Base-by-base conservation (phyloP, 495 filamentous ascomycete genomes). In the Xylaria venustula region DNA sequence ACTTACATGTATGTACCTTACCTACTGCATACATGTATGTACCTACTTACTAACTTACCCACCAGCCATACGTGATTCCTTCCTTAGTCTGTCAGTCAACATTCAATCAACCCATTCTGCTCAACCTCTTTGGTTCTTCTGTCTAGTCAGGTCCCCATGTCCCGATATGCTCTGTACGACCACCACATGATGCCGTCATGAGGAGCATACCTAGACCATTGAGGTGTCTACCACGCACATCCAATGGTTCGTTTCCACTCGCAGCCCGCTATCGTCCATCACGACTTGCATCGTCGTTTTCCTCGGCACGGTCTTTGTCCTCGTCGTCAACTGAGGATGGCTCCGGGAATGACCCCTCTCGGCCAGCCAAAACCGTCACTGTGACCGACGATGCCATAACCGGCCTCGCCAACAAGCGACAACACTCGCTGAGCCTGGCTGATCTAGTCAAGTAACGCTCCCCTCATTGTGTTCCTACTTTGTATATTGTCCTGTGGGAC, bases 391-490 rank as follows among this genome's bases (percentile, higher is more conserved):
- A 91, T 64, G 87, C 92, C 67, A 88, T 97, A 58, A 82, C 89
- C 32, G 81, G 80, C 44, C 83, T 97, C 37, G 91, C 93, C 41
- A 85, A 86, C 36, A 87, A 88, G 70, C 88, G 88, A 28, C 80
- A 95, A 41, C 90, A 93, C 63, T 83, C 86, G 9, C 79, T 98
- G 70, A 93, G 89, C 20, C 81, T 98, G 17, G 87, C 89, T 46
- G 93, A 98, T 73, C 78, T 98, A 28, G 86, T 97, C 62, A 93
- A 88, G 91, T 96, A 77, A 62, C 76, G 65, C 40, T 53, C 37
- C 20, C 23, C 22, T 22, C 7, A 26, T 44, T 34, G 7, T 15
- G 22, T 25, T n/a, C 15, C 7, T 41, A 34, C 36, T 7, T n/a
- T 42, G n/a, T n/a, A n/a, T 20, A 2, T 45, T 47, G n/a, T 32